These are phyloP conservation scores for Scutellaria galericulata DNA, from an alignment of 257 asterid species.

Conservation along the genomic window DNA sequence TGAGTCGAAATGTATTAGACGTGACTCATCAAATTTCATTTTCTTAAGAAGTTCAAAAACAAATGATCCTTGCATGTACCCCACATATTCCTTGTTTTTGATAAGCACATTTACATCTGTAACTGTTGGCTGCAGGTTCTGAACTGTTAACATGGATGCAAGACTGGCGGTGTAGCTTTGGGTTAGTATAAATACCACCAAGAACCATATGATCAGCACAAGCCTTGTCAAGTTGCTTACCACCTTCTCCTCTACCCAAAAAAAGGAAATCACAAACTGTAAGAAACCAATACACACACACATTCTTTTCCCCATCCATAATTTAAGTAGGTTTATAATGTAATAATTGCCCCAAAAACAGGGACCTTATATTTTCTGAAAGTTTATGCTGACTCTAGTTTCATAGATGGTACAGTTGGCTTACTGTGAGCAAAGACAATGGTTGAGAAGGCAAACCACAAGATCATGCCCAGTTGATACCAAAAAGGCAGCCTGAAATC, in stretches of 20 bases:
- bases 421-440: constrained; percentile 46
- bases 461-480: constrained; percentile 50
- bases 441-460: constrained; percentile 64
- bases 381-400: neutral
- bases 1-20: constrained; percentile 34
- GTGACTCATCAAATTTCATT: constrained; percentile 33
- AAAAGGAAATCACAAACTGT: constrained; percentile 25
- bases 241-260: constrained; percentile 32
- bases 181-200: constrained; percentile 53
- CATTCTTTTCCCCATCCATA: neutral
- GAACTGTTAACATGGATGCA: constrained; percentile 45
- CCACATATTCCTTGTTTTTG: constrained; percentile 35
- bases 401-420: neutral
- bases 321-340: constrained; percentile 5
- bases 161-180: constrained; percentile 50
- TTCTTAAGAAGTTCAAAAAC: constrained; percentile 30
- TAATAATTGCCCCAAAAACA: neutral
- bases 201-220: constrained; percentile 47
- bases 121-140: constrained; percentile 43
- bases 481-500: constrained; percentile 33
- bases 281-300: neutral
- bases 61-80: constrained; percentile 47
- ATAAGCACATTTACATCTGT: constrained; percentile 36
- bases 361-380: neutral
- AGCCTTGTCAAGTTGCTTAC: constrained; percentile 40